phyloP scores from a whole-genome alignment of 805 yeast species.

The Saccharomycopsis fodiens region DNA sequence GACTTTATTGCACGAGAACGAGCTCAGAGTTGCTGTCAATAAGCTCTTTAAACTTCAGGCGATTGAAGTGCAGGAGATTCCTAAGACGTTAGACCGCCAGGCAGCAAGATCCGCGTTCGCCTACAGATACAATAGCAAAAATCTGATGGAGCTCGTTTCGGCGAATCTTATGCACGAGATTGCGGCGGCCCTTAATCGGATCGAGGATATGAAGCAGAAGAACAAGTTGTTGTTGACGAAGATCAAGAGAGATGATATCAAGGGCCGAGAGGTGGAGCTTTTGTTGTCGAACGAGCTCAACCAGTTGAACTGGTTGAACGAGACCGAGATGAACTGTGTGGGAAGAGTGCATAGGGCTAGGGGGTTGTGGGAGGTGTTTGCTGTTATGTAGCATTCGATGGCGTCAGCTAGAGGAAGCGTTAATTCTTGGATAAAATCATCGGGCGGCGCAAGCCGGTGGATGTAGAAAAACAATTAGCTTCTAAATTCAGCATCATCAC shows the following conservation, averaged over 20 bases:
- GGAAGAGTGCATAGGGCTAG: slow-evolving; percentile 50
- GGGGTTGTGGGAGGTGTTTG: slow-evolving; percentile 49
- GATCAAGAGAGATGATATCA: slow-evolving; percentile 84
- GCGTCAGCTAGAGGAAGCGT: too few species aligned
- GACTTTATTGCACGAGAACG: slow-evolving; percentile 71
- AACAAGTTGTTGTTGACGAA: slow-evolving; percentile 67
- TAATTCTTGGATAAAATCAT: too few species aligned
- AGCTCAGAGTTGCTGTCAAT: slow-evolving; percentile 64
- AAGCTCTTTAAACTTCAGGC: slow-evolving; percentile 61
- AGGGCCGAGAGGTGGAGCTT: slow-evolving; percentile 69
- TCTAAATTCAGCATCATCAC: background rate
- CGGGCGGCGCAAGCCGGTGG: too few species aligned
- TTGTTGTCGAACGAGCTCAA: slow-evolving; percentile 68
- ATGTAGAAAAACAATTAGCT: too few species aligned
- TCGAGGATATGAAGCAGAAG: slow-evolving; percentile 47
- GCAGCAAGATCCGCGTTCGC: slow-evolving; percentile 82
- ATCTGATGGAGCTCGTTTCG: slow-evolving; percentile 40
- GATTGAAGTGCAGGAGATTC: slow-evolving; percentile 87
- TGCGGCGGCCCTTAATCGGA: slow-evolving; percentile 41
- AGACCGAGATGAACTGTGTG: slow-evolving; percentile 45
- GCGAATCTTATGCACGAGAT: slow-evolving; percentile 45
- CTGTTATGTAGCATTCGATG: slow-evolving; percentile 26
- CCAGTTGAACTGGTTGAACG: slow-evolving; percentile 56
- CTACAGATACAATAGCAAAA: slow-evolving; percentile 57
- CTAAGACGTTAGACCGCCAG: slow-evolving; percentile 84